Percentiles rank a stretch among this genome's conserved stretches.
phyloP scores from a whole-genome alignment of 192 early-diverging fungal species.

The Coemansia sp. region DNA sequence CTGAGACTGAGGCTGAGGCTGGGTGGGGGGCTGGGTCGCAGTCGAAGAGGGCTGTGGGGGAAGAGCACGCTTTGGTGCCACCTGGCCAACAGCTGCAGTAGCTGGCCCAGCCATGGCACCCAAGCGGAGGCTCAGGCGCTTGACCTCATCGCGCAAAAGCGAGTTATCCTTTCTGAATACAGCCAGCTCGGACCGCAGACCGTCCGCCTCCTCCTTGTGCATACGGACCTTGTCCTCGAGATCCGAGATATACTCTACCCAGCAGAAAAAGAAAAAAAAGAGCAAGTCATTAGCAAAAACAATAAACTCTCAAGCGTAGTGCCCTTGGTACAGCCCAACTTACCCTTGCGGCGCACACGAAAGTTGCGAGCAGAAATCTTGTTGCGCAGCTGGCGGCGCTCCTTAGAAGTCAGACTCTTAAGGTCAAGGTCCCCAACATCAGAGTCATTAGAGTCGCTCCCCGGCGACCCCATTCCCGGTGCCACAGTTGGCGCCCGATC shows the following conservation, averaged over 20 bases:
- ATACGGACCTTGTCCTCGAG: constrained; percentile 60
- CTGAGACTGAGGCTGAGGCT: not conserved
- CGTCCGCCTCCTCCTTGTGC: constrained; percentile 55
- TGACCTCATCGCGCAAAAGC: constrained; percentile 44
- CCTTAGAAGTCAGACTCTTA: constrained; percentile 67
- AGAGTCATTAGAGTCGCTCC: not conserved
- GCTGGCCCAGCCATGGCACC: constrained; percentile 4
- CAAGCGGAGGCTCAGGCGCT: constrained; percentile 23
- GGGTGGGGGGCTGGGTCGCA: not conserved
- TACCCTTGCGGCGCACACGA: constrained; percentile 76
- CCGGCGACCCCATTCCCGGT: not conserved
- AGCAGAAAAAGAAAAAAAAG: not conserved
- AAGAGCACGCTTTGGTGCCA: not conserved
- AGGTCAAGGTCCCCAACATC: constrained; percentile 54
- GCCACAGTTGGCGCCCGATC: not conserved
- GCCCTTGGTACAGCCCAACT: not conserved
- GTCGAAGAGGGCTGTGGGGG: not conserved
- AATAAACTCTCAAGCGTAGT: not conserved
- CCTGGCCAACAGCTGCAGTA: not conserved
- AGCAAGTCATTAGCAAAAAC: constrained; percentile 3
- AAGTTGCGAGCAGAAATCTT: constrained; percentile 87
- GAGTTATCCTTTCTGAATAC: constrained; percentile 31
- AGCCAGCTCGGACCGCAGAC: constrained; percentile 48
- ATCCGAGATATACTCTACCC: constrained; percentile 60
- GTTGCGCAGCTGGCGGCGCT: constrained; percentile 80